Evolutionary conservation across 2,329 filamentous ascomycete species (phyloP).

Genomic region (Knufia petricola): DNA sequence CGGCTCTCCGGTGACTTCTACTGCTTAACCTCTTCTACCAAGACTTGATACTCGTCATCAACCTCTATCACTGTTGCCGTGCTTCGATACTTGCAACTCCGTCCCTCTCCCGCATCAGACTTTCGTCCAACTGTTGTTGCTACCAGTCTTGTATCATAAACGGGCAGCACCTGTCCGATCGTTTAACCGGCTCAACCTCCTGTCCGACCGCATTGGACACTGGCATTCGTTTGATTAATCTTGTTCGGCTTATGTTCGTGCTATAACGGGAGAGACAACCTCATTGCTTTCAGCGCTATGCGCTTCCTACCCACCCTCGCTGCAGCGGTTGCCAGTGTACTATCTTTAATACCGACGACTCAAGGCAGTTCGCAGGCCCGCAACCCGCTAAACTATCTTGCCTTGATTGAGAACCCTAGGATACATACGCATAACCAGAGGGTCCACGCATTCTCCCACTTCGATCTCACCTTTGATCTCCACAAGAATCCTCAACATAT

Average conservation of each 20-base stretch:
- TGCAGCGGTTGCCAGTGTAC: slow-evolving; percentile 13
- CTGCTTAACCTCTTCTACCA: neutral
- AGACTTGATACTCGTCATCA: neutral
- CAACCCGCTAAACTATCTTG: slow-evolving; percentile 66
- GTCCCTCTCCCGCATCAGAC: neutral
- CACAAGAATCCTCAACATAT: slow-evolving; percentile 58
- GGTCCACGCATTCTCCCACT: slow-evolving; percentile 69
- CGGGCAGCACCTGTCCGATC: neutral
- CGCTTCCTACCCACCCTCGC: slow-evolving; percentile 18
- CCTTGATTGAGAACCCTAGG: slow-evolving; percentile 60
- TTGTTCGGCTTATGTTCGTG: neutral
- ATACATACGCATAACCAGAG: slow-evolving; percentile 71
- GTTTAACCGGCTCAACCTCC: neutral
- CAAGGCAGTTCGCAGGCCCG: slow-evolving; percentile 60
- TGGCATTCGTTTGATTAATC: neutral
- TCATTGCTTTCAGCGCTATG: slow-evolving; percentile 17
- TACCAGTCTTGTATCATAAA: neutral
- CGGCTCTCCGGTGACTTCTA: neutral
- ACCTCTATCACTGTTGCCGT: neutral
- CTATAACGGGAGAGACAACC: neutral
- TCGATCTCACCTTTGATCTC: slow-evolving; percentile 74
- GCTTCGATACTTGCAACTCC: neutral
- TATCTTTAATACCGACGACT: slow-evolving; percentile 10
- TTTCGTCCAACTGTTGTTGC: neutral
- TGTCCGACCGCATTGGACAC: neutral